These are phyloP conservation scores for Termitomyces sp. DNA, from an alignment of 768 basidiomycete species.

Conservation along the genomic window DNA sequence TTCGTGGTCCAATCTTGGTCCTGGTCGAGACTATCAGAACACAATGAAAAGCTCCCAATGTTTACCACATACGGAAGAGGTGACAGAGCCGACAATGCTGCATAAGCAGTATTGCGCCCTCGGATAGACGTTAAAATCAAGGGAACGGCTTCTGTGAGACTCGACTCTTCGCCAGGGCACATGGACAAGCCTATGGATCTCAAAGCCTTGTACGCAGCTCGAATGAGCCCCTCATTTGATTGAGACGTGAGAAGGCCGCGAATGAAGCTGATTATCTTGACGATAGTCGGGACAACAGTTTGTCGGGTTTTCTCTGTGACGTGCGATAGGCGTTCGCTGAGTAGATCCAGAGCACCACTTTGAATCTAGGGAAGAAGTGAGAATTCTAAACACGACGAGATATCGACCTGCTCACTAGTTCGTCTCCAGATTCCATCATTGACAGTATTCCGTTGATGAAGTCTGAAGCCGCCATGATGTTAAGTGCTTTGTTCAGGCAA, in stretches of 20 bases:
- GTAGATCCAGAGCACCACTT: slow-evolving; percentile 61
- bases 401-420: slow-evolving; percentile 34
- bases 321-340: slow-evolving; percentile 60
- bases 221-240: slow-evolving; percentile 32
- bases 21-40: slow-evolving; percentile 31
- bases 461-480: slow-evolving; percentile 62
- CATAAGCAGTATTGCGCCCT: slow-evolving; percentile 27
- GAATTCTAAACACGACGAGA: neutral
- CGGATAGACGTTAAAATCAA: slow-evolving; percentile 46
- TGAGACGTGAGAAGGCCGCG: slow-evolving; percentile 41
- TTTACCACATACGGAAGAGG: slow-evolving; percentile 51
- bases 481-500: slow-evolving; percentile 50
- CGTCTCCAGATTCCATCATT: slow-evolving; percentile 52
- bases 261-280: slow-evolving; percentile 47
- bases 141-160: slow-evolving; percentile 57
- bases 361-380: slow-evolving; percentile 42
- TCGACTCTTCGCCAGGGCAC: slow-evolving; percentile 59
- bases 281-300: slow-evolving; percentile 42
- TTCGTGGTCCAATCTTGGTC: slow-evolving; percentile 73
- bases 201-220: slow-evolving; percentile 56
- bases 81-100: slow-evolving; percentile 51
- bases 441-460: slow-evolving; percentile 56
- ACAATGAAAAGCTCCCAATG: neutral
- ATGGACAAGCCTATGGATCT: slow-evolving; percentile 53
- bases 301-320: slow-evolving; percentile 54